These are phyloP conservation scores for Myochromella boudieri DNA, from an alignment of 768 basidiomycete genomes.

Conservation along the genomic window DNA sequence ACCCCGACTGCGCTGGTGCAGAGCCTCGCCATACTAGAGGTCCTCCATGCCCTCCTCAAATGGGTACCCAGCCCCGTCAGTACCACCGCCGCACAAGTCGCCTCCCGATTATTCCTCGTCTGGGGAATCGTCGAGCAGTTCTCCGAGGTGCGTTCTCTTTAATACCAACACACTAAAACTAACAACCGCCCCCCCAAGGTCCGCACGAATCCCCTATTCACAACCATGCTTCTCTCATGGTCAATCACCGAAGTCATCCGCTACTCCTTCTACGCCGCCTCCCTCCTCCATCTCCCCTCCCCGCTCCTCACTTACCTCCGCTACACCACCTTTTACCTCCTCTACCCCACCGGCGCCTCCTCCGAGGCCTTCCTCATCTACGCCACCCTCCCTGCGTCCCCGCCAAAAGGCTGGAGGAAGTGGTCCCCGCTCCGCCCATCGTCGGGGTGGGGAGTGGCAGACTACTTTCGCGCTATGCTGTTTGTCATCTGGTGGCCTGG, in stretches of 20 bases:
- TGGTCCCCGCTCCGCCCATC: constrained; percentile 38
- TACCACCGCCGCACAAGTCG: constrained; percentile 80
- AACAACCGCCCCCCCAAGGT: constrained; percentile 38
- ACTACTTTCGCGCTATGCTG: constrained; percentile 57
- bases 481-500: constrained; percentile 91
- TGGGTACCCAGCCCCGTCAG: constrained; percentile 76
- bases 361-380: constrained; percentile 88
- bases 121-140: constrained; percentile 80
- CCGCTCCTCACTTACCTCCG: constrained; percentile 65
- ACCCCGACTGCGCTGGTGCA: constrained; percentile 70
- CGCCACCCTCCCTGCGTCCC: constrained; percentile 63
- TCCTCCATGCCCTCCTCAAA: constrained; percentile 76
- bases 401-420: constrained; percentile 42
- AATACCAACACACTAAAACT: background rate
- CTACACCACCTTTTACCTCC: constrained; percentile 89
- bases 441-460: constrained; percentile 56
- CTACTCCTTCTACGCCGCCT: constrained; percentile 82
- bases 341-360: constrained; percentile 92
- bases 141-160: constrained; percentile 40
- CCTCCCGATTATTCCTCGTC: constrained; percentile 77
- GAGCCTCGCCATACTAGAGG: constrained; percentile 80
- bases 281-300: constrained; percentile 55
- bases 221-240: constrained; percentile 94
- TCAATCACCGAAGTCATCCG: constrained; percentile 88
- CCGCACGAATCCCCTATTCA: constrained; percentile 74